Conservation (phyloP, 495 filamentous ascomycete genomes). For the Parathielavia appendiculata region DNA sequence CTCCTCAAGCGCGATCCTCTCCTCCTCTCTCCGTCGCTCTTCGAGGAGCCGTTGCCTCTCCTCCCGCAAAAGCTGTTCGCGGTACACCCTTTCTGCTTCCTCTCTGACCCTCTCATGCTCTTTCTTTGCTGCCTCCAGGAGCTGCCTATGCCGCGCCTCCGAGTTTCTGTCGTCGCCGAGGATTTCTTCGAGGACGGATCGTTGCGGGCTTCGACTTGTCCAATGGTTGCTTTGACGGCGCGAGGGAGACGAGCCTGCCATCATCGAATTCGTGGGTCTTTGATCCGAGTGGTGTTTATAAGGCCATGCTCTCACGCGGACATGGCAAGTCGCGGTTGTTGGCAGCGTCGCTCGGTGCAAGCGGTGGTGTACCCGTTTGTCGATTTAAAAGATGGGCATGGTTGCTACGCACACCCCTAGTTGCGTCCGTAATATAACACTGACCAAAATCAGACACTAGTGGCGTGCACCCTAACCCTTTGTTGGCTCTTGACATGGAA, state of each 20-base stretch:
- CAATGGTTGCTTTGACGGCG: conserved; percentile 33
- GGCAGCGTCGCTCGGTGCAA: not conserved
- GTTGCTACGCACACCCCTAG: conserved; percentile 5
- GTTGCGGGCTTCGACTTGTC: conserved; percentile 28
- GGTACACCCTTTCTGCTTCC: conserved; percentile 50
- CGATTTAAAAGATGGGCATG: conserved; percentile 1
- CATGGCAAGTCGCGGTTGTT: conserved; percentile 3
- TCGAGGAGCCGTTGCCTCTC: conserved; percentile 44
- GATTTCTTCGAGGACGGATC: conserved; percentile 34
- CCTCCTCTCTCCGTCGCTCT: conserved; percentile 47
- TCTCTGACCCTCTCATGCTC: conserved; percentile 60
- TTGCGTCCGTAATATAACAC: no score
- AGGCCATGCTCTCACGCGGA: conserved; percentile 9
- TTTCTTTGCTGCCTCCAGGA: conserved; percentile 57
- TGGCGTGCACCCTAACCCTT: no score
- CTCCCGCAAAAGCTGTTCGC: conserved; percentile 43
- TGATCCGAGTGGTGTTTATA: conserved; percentile 6
- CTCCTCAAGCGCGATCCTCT: conserved; percentile 46
- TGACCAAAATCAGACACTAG: no score
- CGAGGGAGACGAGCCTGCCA: conserved; percentile 39
- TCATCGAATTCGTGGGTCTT: conserved; percentile 19
- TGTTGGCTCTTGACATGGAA: no score
- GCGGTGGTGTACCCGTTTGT: not conserved
- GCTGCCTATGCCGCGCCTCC: conserved; percentile 49
- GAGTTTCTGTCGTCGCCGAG: conserved; percentile 40